These are phyloP conservation scores for Corymbia maculata DNA, from an alignment of 345 rosid genomes.

Conservation along the genomic window DNA sequence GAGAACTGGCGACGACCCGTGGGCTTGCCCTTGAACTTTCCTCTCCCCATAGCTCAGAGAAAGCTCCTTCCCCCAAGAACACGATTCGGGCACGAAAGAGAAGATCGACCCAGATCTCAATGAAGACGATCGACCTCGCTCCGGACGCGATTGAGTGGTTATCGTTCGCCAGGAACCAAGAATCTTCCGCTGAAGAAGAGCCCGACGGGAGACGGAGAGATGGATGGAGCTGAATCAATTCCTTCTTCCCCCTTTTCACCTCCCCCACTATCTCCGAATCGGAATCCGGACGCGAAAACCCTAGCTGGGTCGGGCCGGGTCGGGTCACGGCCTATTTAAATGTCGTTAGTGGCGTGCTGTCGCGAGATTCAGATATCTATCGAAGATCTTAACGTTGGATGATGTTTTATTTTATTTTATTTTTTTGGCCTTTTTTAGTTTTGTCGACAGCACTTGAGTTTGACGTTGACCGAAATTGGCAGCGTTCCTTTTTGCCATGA, in stretches of 20 bases:
- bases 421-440: background rate
- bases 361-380: background rate
- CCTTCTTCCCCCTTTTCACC: background rate
- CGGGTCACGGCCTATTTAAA: background rate
- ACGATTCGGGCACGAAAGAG: background rate
- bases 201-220: background rate
- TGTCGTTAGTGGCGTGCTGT: background rate
- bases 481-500: background rate
- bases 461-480: background rate
- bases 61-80: no score
- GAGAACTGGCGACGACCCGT: slow-evolving; percentile 57
- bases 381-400: background rate
- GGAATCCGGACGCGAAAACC: background rate
- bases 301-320: background rate
- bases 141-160: background rate
- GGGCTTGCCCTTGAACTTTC: slow-evolving; percentile 66
- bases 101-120: background rate
- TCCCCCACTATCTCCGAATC: background rate
- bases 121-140: background rate
- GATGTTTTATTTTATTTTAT: background rate
- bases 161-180: background rate
- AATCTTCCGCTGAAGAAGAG: background rate
- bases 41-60: slow-evolving; percentile 33
- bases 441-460: background rate
- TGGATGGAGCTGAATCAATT: background rate